Conservation (phyloP, 768 basidiomycete species). For the Trametes sanguinea region DNA sequence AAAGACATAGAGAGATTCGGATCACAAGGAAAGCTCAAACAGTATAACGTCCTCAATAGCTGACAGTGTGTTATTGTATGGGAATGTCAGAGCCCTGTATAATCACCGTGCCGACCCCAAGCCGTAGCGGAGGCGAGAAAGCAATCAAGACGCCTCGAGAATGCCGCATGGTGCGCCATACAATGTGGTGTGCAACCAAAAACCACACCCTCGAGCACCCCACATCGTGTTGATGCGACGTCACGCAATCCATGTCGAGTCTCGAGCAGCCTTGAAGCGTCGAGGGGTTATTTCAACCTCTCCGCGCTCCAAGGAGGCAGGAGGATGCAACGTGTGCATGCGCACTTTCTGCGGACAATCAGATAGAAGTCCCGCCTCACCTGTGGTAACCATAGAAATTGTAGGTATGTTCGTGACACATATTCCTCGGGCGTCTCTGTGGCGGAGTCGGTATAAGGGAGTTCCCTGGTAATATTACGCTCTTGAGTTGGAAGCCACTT, state of each 20-base stretch:
- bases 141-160: neutral
- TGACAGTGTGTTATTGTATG: too few species aligned
- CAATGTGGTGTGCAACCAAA: neutral
- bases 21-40: too few species aligned
- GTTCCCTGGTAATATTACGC: slow-evolving; percentile 55
- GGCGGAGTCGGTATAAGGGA: slow-evolving; percentile 48
- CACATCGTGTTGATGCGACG: slow-evolving; percentile 16
- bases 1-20: too few species aligned
- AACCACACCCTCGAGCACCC: neutral
- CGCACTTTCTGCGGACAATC: slow-evolving; percentile 3
- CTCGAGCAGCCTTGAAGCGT: slow-evolving; percentile 15
- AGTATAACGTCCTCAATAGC: too few species aligned
- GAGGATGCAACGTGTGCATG: neutral
- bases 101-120: too few species aligned
- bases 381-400: slow-evolving; percentile 79
- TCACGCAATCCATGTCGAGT: neutral
- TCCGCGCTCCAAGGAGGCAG: slow-evolving; percentile 12
- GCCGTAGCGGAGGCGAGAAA: too few species aligned
- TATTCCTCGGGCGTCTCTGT: slow-evolving; percentile 54
- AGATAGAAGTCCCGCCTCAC: slow-evolving; percentile 38
- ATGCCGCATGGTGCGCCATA: neutral
- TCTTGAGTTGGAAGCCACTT: slow-evolving; percentile 64
- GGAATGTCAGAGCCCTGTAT: too few species aligned
- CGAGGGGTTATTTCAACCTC: neutral
- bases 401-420: slow-evolving; percentile 65